A percentile compares a stretch with the other conserved stretches of the same genome.
Conservation (phyloP, 2,329 filamentous ascomycete species). For the Fusarium lyarnte region DNA sequence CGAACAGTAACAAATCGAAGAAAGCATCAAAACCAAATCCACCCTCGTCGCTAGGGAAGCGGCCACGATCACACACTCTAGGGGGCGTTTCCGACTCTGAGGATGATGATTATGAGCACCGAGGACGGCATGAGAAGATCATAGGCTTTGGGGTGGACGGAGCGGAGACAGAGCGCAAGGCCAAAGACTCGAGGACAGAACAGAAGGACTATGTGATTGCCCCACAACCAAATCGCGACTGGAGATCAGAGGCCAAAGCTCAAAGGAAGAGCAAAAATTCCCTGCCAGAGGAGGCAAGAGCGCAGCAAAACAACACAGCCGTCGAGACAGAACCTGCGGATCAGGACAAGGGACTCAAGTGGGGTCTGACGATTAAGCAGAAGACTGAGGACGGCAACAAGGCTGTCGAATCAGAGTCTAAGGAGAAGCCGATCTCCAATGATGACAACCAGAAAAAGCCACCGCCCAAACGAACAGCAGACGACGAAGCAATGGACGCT, state of each 20-base stretch:
- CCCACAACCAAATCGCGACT: slow-evolving; percentile 68
- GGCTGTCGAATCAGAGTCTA: slow-evolving; percentile 17
- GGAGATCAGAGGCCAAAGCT: slow-evolving; percentile 65
- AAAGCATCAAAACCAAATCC: slow-evolving; percentile 48
- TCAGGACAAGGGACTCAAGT: slow-evolving; percentile 64
- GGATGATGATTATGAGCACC: slow-evolving; percentile 46
- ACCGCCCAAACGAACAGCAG: slow-evolving; percentile 42
- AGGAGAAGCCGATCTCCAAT: slow-evolving; percentile 1
- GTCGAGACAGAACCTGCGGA: slow-evolving; percentile 53
- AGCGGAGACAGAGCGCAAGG: slow-evolving; percentile 53
- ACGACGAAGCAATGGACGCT: slow-evolving; percentile 71
- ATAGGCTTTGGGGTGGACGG: slow-evolving; percentile 60
- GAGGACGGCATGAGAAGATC: slow-evolving; percentile 56
- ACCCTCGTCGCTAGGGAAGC: slow-evolving; percentile 60
- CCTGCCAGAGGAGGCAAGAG: slow-evolving; percentile 65
- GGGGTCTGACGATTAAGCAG: slow-evolving; percentile 60
- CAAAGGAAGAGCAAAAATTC: slow-evolving; percentile 62
- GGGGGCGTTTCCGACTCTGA: slow-evolving; percentile 57
- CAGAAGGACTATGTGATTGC: slow-evolving; percentile 65
- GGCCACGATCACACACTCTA: slow-evolving; percentile 55
- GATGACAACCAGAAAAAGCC: slow-evolving; percentile 12
- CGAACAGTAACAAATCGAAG: slow-evolving; percentile 43
- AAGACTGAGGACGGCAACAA: slow-evolving; percentile 64
- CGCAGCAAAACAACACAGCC: slow-evolving; percentile 50
- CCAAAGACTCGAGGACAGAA: slow-evolving; percentile 36